Conservation (phyloP, 768 basidiomycete genomes). For the Boletus huronensis region DNA sequence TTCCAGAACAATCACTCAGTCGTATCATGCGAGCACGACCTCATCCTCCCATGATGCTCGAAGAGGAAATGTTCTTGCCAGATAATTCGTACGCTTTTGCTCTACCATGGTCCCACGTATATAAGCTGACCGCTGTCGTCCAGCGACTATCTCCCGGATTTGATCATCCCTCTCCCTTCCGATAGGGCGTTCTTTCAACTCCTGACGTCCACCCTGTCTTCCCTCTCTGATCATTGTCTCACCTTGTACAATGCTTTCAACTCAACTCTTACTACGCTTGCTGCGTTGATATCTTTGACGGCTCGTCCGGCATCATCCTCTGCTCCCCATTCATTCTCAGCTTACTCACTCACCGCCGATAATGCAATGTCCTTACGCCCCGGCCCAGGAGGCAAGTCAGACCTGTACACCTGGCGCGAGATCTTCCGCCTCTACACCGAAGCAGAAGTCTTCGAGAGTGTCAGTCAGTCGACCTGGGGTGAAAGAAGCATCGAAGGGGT, state of each 20-base stretch:
- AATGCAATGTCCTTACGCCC: conserved; percentile 38
- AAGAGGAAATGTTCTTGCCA: neutral
- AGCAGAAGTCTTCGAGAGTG: conserved; percentile 77
- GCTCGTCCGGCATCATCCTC: conserved; percentile 34
- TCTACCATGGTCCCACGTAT: neutral
- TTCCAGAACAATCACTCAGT: conserved; percentile 9
- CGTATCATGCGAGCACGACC: conserved; percentile 7
- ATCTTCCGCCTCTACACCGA: conserved; percentile 88
- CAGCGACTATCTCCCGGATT: conserved; percentile 37
- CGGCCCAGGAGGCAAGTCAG: conserved; percentile 37
- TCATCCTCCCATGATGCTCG: neutral
- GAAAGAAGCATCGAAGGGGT: conserved; percentile 68
- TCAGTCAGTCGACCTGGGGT: conserved; percentile 59
- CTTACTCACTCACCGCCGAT: conserved; percentile 26
- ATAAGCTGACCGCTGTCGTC: conserved; percentile 1
- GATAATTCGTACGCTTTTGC: conserved; percentile 8
- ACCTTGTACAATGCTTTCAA: conserved; percentile 51
- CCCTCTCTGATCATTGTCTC: no score
- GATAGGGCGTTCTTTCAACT: conserved; percentile 80
- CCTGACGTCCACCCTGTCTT: conserved; percentile 56
- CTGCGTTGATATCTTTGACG: conserved; percentile 33
- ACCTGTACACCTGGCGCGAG: conserved; percentile 86
- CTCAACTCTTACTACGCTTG: conserved; percentile 45
- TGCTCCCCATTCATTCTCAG: conserved; percentile 29
- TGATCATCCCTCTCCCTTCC: conserved; percentile 76